Conservation (phyloP, 345 rosid species). For the Salix dunnii region DNA sequence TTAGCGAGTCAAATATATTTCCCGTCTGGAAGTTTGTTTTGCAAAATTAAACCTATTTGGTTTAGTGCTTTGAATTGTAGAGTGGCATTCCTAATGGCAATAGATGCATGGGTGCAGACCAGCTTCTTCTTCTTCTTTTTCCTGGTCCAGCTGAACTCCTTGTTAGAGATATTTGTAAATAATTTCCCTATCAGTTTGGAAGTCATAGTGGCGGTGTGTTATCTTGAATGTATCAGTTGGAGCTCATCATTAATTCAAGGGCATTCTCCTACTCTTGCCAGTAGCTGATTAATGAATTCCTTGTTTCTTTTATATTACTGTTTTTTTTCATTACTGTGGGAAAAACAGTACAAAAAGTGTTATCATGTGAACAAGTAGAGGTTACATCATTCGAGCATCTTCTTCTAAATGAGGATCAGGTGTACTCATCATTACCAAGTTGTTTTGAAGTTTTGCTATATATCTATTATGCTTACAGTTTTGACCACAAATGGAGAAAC, state of each 20-base stretch:
- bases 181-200: not conserved
- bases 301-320: not conserved
- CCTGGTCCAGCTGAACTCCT: not conserved
- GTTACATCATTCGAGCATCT: not conserved
- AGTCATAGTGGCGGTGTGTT: not conserved
- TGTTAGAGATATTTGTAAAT: not conserved
- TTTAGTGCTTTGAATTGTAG: not conserved
- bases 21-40: not conserved
- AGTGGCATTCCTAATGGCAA: not conserved
- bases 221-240: not conserved
- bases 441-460: not conserved
- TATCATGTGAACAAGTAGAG: not conserved
- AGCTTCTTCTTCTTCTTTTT: not conserved
- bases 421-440: not conserved
- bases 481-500: not conserved
- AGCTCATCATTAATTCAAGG: not conserved
- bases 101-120: not conserved
- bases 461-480: not conserved
- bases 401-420: not conserved
- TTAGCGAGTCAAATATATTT: not conserved
- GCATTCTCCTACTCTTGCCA: not conserved
- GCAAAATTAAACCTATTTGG: not conserved
- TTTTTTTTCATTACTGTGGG: not conserved
- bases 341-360: not conserved
- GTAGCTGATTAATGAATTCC: not conserved